Evolutionary conservation across 2,329 filamentous ascomycete species (phyloP), one percentile per base, ranked within the genome.

Genomic region (Ophiosphaerella korrae): DNA sequence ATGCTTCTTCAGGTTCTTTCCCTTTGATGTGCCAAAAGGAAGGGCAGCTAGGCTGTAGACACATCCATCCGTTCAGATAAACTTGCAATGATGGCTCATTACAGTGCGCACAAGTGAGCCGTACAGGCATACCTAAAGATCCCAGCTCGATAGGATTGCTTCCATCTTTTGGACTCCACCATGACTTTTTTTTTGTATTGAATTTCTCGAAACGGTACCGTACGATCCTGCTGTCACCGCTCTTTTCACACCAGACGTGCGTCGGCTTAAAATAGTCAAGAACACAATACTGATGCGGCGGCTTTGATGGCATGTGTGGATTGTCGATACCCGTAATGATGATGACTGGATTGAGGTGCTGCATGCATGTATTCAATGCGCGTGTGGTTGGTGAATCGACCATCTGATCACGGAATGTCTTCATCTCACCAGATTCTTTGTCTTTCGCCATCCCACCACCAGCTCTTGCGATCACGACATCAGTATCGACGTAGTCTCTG

Each of bases 251-350:
- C 88, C 88, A 92, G 0, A 90, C 76, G 42, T 87, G 76, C 0
- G 86, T 88, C 11, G 89, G 76, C 42, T 85, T 83, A 66, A 89
- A 92, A 68, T 80, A 85, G n/a, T 79, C 87, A 36, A 92, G 76
- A 0, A 90, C 84, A 48, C 82, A 85, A 61, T 86, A 91, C 1
- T 79, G 74, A 50, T 86, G 78, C 0, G 82, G 81, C 7, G 86
- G 74, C 23, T 77, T 73, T 1, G 77, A 78, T 0, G 78, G 76
- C 14, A 81, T 75, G 18, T 78, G 66, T 3, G 68, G 65, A 54
- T 85, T 83, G 45, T 79, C 68, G 13, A 79, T 68, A 1, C 87
- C 85, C 80, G 70, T 69, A 26, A 73, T 71, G 26, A 76, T 58
- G 33, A 81, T 81, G 1, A 90, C 68, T 0, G 85, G 79, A n/a